Percentiles rank a stretch among this genome's conserved stretches.
These are phyloP conservation scores for Pestalotiopsis sp. DNA, from an alignment of 2,329 filamentous ascomycete genomes.

Conservation along the genomic window DNA sequence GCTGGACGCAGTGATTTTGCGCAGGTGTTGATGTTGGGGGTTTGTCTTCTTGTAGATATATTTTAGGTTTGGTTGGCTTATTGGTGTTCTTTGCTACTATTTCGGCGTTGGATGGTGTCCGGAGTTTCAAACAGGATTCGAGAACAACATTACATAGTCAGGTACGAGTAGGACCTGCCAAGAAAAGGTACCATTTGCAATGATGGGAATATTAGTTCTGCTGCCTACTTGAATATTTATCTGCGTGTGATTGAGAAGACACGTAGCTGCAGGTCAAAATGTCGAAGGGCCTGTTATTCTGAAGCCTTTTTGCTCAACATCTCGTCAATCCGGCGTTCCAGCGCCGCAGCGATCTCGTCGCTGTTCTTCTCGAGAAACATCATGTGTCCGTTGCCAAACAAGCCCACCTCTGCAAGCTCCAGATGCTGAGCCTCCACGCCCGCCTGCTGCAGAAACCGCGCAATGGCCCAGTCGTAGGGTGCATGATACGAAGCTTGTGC, in stretches of 20 bases:
- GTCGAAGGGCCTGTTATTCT: background rate
- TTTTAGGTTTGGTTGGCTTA: too few relatives aligned
- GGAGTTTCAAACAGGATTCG: too few relatives aligned
- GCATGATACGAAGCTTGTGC: constrained; percentile 46
- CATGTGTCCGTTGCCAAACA: constrained; percentile 50
- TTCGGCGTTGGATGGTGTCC: too few relatives aligned
- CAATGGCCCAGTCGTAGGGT: constrained; percentile 46
- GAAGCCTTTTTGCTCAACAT: background rate
- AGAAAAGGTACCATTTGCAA: too few relatives aligned
- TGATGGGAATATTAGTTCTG: background rate
- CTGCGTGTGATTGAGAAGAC: too few relatives aligned
- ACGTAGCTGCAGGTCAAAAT: background rate
- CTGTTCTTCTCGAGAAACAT: constrained; percentile 53
- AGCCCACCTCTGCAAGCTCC: constrained; percentile 38
- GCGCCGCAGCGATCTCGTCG: constrained; percentile 34
- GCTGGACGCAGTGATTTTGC: background rate
- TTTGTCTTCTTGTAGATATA: too few relatives aligned
- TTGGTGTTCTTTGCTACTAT: too few relatives aligned
- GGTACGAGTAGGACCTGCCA: too few relatives aligned
- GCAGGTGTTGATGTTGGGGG: too few relatives aligned
- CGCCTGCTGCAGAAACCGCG: constrained; percentile 44
- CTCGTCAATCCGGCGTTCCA: constrained; percentile 29
- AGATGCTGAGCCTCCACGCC: constrained; percentile 37
- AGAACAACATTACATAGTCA: too few relatives aligned
- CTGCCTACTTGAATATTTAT: background rate